phyloP scores from a whole-genome alignment of 306 rosid species.

The Sesbania bispinosa region DNA sequence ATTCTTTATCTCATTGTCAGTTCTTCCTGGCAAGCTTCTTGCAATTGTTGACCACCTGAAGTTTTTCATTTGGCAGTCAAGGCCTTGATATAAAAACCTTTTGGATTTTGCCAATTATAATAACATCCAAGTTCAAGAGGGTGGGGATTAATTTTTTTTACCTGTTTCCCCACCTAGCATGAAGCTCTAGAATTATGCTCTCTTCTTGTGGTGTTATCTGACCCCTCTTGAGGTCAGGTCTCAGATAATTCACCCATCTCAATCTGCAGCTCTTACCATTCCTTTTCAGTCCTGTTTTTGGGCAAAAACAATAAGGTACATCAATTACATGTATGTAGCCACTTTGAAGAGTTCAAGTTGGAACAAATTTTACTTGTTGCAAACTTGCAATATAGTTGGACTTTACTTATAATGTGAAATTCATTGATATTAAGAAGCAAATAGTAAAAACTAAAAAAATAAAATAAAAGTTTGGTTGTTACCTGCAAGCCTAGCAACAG shows the following conservation, averaged over 20 bases:
- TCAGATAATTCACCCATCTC: conserved; percentile 93
- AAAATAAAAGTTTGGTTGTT: not conserved
- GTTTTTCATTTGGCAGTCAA: not conserved
- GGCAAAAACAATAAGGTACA: not conserved
- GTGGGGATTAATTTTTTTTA: conserved; percentile 1
- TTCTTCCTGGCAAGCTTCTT: conserved; percentile 88
- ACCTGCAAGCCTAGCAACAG: conserved; percentile 90
- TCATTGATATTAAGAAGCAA: not conserved
- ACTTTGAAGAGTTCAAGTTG: not conserved
- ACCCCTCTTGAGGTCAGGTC: conserved; percentile 95
- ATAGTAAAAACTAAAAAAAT: not conserved
- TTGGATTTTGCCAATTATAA: not conserved
- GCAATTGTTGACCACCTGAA: conserved; percentile 97
- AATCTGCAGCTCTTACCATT: conserved; percentile 96
- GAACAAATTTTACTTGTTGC: not conserved
- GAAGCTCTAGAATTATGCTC: conserved; percentile 73
- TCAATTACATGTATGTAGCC: not conserved
- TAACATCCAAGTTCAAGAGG: not conserved
- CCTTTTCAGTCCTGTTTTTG: conserved; percentile 70
- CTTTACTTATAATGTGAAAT: not conserved
- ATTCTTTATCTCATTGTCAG: conserved; percentile 91
- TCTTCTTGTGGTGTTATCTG: conserved; percentile 97
- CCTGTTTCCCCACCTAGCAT: conserved; percentile 98
- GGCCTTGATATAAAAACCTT: not conserved
- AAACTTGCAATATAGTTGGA: not conserved